Evolutionary conservation across 108 stramenopile species (phyloP).

Genomic region (Aurantiochytrium sp.): DNA sequence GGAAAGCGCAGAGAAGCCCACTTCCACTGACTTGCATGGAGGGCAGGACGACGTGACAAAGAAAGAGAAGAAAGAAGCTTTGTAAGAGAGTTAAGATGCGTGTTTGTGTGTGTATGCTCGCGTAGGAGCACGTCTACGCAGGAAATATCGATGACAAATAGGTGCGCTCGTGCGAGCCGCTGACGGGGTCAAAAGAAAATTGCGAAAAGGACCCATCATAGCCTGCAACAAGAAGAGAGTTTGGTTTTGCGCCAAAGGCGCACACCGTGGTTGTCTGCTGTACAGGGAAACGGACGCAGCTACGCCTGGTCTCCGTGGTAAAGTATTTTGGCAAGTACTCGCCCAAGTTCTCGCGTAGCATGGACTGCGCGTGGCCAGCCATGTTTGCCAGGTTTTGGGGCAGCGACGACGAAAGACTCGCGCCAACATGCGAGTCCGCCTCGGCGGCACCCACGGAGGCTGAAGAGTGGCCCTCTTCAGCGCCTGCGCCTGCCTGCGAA

Average conservation of each 20-base stretch:
- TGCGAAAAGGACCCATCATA: conserved; percentile 28
- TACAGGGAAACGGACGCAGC: conserved; percentile 1
- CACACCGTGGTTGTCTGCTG: conserved; percentile 20
- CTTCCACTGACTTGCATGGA: no score
- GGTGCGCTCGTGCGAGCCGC: background rate
- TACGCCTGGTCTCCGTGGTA: conserved; percentile 22
- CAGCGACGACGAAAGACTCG: background rate
- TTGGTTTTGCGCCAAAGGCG: conserved; percentile 40
- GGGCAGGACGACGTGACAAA: no score
- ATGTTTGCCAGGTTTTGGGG: background rate
- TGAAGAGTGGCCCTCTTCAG: no score
- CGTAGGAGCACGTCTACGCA: background rate
- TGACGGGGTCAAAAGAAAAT: background rate
- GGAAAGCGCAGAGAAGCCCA: no score
- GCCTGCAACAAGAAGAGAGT: conserved; percentile 37
- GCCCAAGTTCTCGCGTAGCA: background rate
- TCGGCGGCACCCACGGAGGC: no score
- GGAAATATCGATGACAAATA: background rate
- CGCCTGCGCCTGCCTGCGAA: background rate
- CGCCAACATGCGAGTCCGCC: no score
- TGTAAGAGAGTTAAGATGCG: no score
- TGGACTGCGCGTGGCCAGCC: background rate
- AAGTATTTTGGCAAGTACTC: conserved; percentile 25
- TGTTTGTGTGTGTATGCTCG: no score
- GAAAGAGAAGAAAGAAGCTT: no score